Conservation (phyloP, 2,329 filamentous ascomycete species). For the Colletotrichum melonis region DNA sequence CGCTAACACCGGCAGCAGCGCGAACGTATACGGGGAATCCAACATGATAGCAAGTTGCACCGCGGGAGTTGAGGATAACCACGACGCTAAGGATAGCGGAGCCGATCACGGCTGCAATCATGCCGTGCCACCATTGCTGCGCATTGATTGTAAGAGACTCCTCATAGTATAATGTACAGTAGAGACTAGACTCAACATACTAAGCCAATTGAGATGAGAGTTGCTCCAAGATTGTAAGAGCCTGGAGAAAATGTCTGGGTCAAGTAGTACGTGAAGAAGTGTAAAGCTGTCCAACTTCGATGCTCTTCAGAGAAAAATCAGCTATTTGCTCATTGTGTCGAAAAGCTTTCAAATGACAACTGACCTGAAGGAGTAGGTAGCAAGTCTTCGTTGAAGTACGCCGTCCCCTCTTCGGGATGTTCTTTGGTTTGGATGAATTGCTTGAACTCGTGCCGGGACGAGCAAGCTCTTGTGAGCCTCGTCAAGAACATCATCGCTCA, state of each 20-base stretch:
- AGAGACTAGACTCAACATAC: conserved; percentile 10
- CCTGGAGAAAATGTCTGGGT: conserved; percentile 46
- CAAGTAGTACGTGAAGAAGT: conserved; percentile 47
- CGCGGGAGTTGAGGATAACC: conserved; percentile 48
- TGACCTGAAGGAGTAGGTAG: conserved; percentile 38
- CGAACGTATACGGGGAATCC: conserved; percentile 49
- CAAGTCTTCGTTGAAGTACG: conserved; percentile 41
- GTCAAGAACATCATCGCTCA: background rate
- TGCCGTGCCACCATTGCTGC: conserved; percentile 44
- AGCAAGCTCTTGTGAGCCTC: conserved; percentile 26
- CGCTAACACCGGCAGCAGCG: conserved; percentile 48
- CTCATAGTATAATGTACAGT: too few relatives aligned
- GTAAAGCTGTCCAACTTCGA: conserved; percentile 39
- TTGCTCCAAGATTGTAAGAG: conserved; percentile 46
- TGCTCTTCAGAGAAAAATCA: conserved; percentile 17
- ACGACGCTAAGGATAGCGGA: conserved; percentile 44
- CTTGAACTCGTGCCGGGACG: conserved; percentile 34
- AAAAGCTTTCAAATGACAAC: rapidly evolving
- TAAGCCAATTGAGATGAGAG: conserved; percentile 45
- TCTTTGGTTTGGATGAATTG: conserved; percentile 31
- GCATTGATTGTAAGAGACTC: background rate
- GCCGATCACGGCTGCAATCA: conserved; percentile 45
- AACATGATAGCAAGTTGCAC: conserved; percentile 48
- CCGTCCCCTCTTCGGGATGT: conserved; percentile 16
- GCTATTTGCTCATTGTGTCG: background rate